Conservation (phyloP, 2,329 filamentous ascomycete species). For the Xylariaceae sp. region DNA sequence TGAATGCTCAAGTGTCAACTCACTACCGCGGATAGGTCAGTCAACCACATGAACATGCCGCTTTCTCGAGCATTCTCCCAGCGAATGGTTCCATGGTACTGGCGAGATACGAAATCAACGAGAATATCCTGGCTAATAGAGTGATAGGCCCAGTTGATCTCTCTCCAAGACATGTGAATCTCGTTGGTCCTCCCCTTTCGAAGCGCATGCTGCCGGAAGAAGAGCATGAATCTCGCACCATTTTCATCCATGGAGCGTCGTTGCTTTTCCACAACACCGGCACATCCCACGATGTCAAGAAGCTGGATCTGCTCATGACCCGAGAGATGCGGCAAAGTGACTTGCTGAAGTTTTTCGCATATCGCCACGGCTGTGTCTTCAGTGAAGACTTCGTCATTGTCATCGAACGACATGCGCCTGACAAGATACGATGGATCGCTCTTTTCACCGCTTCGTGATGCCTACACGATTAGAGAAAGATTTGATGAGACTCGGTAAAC, state of each 20-base stretch:
- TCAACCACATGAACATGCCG: slow-evolving; percentile 93
- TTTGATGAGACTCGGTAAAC: not conserved
- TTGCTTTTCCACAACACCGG: slow-evolving; percentile 79
- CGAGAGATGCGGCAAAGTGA: slow-evolving; percentile 75
- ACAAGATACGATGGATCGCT: slow-evolving; percentile 35
- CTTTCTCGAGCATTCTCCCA: slow-evolving; percentile 85
- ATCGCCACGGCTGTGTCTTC: slow-evolving; percentile 67
- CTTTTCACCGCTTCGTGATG: slow-evolving; percentile 9
- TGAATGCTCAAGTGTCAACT: slow-evolving; percentile 25
- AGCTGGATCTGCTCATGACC: slow-evolving; percentile 83
- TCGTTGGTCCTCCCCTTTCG: slow-evolving; percentile 61
- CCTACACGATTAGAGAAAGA: slow-evolving; percentile 14
- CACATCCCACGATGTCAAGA: slow-evolving; percentile 79
- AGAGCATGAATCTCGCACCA: slow-evolving; percentile 80
- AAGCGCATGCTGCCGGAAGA: slow-evolving; percentile 77
- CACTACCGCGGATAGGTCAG: slow-evolving; percentile 72
- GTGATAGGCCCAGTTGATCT: slow-evolving; percentile 83
- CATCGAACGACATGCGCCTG: slow-evolving; percentile 33
- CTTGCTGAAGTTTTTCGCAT: slow-evolving; percentile 69
- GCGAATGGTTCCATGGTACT: slow-evolving; percentile 73
- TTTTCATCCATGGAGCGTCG: slow-evolving; percentile 87
- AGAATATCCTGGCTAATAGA: slow-evolving; percentile 86
- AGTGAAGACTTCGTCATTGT: slow-evolving; percentile 61
- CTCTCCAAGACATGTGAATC: slow-evolving; percentile 67
- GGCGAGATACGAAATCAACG: slow-evolving; percentile 73